Percentiles rank a stretch among this genome's conserved stretches.
Evolutionary conservation across 2,329 filamentous ascomycete species (phyloP).

Genomic region (Neofusicoccum parvum): DNA sequence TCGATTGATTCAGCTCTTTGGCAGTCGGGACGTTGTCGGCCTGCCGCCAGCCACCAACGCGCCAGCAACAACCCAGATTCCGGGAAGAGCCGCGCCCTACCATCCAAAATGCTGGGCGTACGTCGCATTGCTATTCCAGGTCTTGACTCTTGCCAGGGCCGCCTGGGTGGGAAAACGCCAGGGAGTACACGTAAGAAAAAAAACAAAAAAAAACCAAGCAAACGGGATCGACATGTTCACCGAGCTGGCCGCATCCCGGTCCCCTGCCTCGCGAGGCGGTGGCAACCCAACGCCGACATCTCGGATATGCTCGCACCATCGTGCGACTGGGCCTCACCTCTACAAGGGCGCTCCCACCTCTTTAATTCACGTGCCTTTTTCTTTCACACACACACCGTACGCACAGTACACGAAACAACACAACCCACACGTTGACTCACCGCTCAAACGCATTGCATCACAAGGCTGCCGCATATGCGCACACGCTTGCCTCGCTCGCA

Average conservation of each 20-base stretch:
- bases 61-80: not conserved
- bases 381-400: not conserved
- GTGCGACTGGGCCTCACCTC: not conserved
- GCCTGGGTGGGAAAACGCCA: not conserved
- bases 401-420: not conserved
- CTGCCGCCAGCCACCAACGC: not conserved
- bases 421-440: not conserved
- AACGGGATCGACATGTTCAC: not conserved
- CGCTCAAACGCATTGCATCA: not conserved
- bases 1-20: not conserved
- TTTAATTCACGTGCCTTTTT: not conserved
- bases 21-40: not conserved
- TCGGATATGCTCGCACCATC: not conserved
- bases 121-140: not conserved
- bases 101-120: not conserved
- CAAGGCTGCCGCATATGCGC: not conserved
- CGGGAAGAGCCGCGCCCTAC: conserved; percentile 9
- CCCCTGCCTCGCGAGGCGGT: not conserved
- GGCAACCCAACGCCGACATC: not conserved
- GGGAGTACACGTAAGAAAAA: not conserved
- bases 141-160: not conserved
- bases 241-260: not conserved
- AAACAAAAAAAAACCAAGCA: not conserved
- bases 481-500: not conserved
- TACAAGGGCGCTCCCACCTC: not conserved